Base-by-base conservation (phyloP, 2,329 filamentous ascomycete genomes). In the Pyrenophora graminea region DNA sequence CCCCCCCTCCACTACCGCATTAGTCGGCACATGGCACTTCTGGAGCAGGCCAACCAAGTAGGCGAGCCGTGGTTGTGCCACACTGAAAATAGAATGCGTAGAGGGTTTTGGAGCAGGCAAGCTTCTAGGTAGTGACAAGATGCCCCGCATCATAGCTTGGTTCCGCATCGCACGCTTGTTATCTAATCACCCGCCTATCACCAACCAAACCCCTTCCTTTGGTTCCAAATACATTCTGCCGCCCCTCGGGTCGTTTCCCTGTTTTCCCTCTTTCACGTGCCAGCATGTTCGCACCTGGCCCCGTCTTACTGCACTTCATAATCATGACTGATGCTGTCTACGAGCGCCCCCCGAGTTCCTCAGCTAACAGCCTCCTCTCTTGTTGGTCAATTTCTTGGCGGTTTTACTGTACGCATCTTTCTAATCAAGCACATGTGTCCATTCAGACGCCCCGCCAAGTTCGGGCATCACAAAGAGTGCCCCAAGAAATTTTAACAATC, bases 11-110 rank as follows among this genome's bases (percentile, higher is more conserved):
- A 39, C 38, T 19, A 32, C 12, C 32, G 31, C 21, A 19, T 19
- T 18, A 21, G 32, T 27, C 47, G 36, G 47, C 47, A 50, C 47
- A 45, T 39, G 47, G 36, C 9, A 34, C 39, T 25, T 45, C 27
- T 39, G 34, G 15, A 38, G 23, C 39, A 34, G 27, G 27, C 12
- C 27, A 8, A 15, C 39, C 45, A 31, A 17, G 21, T n/a, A 25
- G 21, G 38, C 38, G n/a, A 37, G 21, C 19, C 19, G 18, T 33
- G 21, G n/a, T 27, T 39, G 21, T 18, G 40, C 47, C 9, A 33
- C 36, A 27, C 25, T 25, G 12, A 13, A 34, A n/a, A 33, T 18
- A 15, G 21, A 31, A 17, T 30, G 10, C 12, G 3, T 39, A 39
- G 43, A 39, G 23, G 12, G 44, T 27, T 46, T 40, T 46, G 17